phyloP scores from a whole-genome alignment of 306 rosid species.

The Trifolium subterraneum region DNA sequence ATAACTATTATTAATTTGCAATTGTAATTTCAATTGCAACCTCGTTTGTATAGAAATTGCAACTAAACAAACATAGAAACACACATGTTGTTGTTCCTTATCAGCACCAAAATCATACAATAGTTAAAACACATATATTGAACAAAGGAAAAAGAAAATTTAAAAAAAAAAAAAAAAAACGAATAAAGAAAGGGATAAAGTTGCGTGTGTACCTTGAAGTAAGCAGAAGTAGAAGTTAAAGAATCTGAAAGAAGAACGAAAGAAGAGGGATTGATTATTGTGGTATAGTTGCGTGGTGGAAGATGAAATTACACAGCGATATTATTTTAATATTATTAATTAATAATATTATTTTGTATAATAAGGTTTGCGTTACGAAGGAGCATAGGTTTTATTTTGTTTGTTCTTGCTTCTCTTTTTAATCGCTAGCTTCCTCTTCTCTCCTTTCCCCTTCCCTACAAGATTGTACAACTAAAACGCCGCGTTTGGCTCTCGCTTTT shows the following conservation, averaged over 20 bases:
- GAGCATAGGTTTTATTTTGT: background rate
- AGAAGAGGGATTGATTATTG: slow-evolving; percentile 11
- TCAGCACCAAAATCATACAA: slow-evolving; percentile 2
- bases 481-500: background rate
- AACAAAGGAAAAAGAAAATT: background rate
- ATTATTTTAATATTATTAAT: background rate
- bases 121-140: slow-evolving; percentile 7
- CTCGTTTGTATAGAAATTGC: background rate
- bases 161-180: background rate
- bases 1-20: too few species aligned
- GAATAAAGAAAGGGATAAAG: slow-evolving; percentile 31
- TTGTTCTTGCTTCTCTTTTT: background rate
- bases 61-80: background rate
- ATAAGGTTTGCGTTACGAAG: slow-evolving; percentile 10
- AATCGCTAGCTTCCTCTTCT: background rate
- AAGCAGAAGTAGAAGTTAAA: slow-evolving; percentile 1
- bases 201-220: slow-evolving; percentile 56
- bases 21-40: too few species aligned
- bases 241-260: background rate
- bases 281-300: slow-evolving; percentile 55
- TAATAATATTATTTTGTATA: background rate
- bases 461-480: background rate
- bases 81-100: background rate
- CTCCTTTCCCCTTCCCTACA: slow-evolving; percentile 11
- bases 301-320: slow-evolving; percentile 22